phyloP scores from a whole-genome alignment of 192 early-diverging fungal genomes.

The Rhizoclosmatium sp. region DNA sequence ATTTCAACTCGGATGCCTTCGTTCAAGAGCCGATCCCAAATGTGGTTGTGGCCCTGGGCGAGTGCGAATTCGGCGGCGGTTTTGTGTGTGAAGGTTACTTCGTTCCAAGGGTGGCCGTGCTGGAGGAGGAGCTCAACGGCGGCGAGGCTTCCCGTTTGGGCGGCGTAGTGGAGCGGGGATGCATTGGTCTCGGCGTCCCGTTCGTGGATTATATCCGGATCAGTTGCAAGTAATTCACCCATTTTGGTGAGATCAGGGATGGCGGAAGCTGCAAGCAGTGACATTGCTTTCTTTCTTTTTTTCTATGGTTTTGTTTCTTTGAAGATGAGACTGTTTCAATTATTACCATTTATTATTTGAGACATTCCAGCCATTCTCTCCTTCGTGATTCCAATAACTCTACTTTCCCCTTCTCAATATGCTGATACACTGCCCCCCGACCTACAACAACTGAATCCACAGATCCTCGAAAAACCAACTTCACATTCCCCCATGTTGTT shows the following conservation, averaged over 20 bases:
- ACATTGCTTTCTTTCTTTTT: constrained; percentile 4
- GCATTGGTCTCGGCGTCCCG: constrained; percentile 15
- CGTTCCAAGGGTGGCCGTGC: constrained; percentile 82
- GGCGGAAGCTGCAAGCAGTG: constrained; percentile 2
- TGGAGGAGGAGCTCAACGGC: constrained; percentile 35
- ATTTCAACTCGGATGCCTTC: constrained; percentile 85
- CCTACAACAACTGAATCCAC: no score
- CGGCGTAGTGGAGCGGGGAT: constrained; percentile 36
- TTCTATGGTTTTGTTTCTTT: neutral
- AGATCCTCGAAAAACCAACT: neutral
- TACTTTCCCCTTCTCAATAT: neutral
- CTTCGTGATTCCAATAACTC: neutral
- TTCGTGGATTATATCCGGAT: constrained; percentile 6
- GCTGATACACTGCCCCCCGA: no score
- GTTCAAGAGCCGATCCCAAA: constrained; percentile 81
- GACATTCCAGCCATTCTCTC: neutral
- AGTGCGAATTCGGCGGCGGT: constrained; percentile 88
- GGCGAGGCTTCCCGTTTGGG: constrained; percentile 30
- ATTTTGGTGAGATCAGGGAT: neutral
- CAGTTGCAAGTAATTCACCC: neutral
- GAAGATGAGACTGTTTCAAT: no score
- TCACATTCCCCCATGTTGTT: neutral
- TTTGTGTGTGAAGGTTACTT: constrained; percentile 74
- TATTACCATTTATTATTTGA: neutral
- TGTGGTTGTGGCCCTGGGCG: constrained; percentile 66